Base-by-base conservation (phyloP, 2,329 filamentous ascomycete genomes). In the Nigrograna mackinnonii region DNA sequence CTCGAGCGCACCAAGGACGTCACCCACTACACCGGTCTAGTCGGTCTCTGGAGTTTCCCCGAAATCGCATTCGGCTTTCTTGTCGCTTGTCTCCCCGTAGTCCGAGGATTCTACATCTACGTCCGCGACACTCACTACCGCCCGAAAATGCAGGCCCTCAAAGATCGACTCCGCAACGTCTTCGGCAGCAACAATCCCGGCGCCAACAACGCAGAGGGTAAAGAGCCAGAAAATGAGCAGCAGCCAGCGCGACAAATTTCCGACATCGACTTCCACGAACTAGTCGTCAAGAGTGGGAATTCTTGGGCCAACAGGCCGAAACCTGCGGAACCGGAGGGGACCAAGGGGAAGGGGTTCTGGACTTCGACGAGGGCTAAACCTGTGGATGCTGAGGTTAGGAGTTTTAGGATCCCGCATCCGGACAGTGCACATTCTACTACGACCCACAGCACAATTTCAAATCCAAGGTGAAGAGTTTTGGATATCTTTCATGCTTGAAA, bases 41-140 rank as follows among this genome's bases (percentile, higher is more conserved):
- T 57, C 40, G 52, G 52, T 5, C 48, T 55, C 38, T 56, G 49
- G 53, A 36, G 37, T 5, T 43, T 47, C 21, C 46, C 49, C 2
- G 50, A 56, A 35, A 21, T 56, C 9, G 46, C 44, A 2, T 49
- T 48, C 17, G 50, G 53, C 6, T 56, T 50, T 30, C 21, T 53
- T 3, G 49, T 45, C 7, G 45, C 47, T n/a, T 49, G 49, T 34
- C 35, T 50, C 2, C 53, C 53, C 20, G 49, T 52, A 5, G 4
- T 52, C 4, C 53, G 50, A 4, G 42, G 43, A 1, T 51, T 54
- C 22, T 6, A 52, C 35, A 48, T 49, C 12, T 43, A 44, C 22
- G 7, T 51, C 5, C 7, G 19, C 5, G 19, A 35, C 12, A 34
- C 12, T n/a, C 12, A 7, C 19, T 22, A n/a, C 32, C 26, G 4